Conservation (phyloP, 768 basidiomycete genomes). For the Amanita molliuscula region DNA sequence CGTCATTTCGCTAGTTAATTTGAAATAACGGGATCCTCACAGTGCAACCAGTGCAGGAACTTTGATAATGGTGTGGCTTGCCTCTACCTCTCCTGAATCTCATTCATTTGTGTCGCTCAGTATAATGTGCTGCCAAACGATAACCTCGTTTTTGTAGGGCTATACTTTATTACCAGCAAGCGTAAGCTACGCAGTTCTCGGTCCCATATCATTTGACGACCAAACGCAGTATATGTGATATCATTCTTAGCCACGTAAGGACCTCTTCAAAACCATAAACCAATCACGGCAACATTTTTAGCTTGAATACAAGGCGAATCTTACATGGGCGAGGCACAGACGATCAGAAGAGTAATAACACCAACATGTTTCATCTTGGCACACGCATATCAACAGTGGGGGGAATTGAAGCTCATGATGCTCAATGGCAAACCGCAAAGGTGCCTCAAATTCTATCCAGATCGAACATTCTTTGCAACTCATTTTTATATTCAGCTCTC, state of each 20-base stretch:
- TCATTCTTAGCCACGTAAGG: conserved; percentile 20
- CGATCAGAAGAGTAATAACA: conserved; percentile 29
- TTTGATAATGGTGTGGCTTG: conserved; percentile 38
- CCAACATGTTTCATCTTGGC: conserved; percentile 41
- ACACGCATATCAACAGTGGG: conserved; percentile 34
- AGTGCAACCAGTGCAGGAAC: conserved; percentile 39
- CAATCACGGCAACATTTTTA: conserved; percentile 11
- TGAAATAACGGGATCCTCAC: not conserved
- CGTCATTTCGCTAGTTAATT: conserved; percentile 1
- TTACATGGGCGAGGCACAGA: conserved; percentile 49
- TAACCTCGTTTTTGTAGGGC: conserved; percentile 50
- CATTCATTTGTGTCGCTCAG: conserved; percentile 19
- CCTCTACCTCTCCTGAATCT: not conserved
- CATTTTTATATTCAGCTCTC: conserved; percentile 6
- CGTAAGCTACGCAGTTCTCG: conserved; percentile 24
- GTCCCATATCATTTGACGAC: not conserved
- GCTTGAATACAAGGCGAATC: conserved; percentile 50
- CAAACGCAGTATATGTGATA: conserved; percentile 41
- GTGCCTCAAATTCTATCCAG: not conserved
- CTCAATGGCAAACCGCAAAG: conserved; percentile 23
- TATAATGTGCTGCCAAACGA: conserved; percentile 42
- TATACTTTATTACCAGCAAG: conserved; percentile 60
- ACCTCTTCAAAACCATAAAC: conserved; percentile 16
- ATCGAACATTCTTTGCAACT: not conserved
- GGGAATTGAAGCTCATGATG: conserved; percentile 19